These are phyloP conservation scores for Metrosideros polymorpha DNA, from an alignment of 441 rosid species.

Conservation along the genomic window DNA sequence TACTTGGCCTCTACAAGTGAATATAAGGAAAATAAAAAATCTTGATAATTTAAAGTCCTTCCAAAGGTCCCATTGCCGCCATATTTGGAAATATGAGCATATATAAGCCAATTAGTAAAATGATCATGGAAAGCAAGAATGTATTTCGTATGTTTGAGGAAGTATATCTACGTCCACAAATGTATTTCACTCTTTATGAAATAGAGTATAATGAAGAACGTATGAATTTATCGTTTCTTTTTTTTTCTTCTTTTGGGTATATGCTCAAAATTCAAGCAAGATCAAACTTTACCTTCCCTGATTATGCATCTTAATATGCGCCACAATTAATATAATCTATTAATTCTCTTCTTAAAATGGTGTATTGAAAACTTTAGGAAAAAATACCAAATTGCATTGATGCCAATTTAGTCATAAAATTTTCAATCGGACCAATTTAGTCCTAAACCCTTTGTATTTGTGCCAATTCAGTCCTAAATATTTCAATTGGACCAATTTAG, in stretches of 20 bases:
- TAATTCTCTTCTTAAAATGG: background rate
- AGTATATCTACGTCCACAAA: background rate
- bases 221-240: background rate
- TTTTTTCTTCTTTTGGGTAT: background rate
- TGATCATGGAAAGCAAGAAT: background rate
- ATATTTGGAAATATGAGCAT: background rate
- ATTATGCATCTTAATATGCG: background rate
- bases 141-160: background rate
- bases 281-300: background rate
- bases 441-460: no score
- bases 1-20: constrained; percentile 9
- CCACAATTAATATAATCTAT: background rate
- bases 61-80: background rate
- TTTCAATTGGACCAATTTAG: no score
- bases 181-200: background rate
- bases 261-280: background rate
- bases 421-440: no score
- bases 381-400: no score
- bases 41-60: background rate
- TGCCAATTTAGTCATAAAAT: no score
- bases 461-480: no score
- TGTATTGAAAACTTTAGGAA: background rate
- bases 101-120: background rate
- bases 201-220: background rate
- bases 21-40: background rate